A percentile compares a stretch with the other conserved stretches of the same genome.
These are phyloP conservation scores for Termitomyces sp. DNA, from an alignment of 768 basidiomycete species.

Conservation along the genomic window DNA sequence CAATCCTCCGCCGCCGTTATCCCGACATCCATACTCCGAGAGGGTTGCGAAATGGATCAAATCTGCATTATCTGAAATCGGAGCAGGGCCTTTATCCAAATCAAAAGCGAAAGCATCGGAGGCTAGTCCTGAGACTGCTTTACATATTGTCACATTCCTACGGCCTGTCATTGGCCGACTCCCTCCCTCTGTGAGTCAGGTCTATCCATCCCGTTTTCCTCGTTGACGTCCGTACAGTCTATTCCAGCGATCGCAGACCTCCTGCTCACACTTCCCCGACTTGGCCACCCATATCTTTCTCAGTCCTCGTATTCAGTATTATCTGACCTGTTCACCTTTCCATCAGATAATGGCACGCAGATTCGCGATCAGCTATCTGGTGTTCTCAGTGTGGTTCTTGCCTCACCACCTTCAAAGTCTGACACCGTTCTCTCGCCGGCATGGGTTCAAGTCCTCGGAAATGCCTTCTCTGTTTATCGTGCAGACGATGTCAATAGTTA, in stretches of 20 bases:
- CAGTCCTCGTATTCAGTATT: slow-evolving; percentile 84
- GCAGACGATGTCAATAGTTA: slow-evolving; percentile 44
- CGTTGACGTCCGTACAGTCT: slow-evolving; percentile 39
- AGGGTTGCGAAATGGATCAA: slow-evolving; percentile 78
- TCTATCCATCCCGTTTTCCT: slow-evolving; percentile 4
- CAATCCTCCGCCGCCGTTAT: slow-evolving; percentile 70
- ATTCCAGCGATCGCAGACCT: slow-evolving; percentile 63
- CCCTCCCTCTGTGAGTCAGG: slow-evolving; percentile 60
- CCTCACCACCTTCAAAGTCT: slow-evolving; percentile 64
- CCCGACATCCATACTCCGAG: slow-evolving; percentile 81
- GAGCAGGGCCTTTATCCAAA: slow-evolving; percentile 54
- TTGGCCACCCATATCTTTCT: slow-evolving; percentile 86
- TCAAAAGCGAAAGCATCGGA: slow-evolving; percentile 52
- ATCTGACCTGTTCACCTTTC: slow-evolving; percentile 66
- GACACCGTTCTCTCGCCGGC: slow-evolving; percentile 65
- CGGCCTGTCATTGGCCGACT: slow-evolving; percentile 55
- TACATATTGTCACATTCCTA: slow-evolving; percentile 72
- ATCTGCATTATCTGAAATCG: slow-evolving; percentile 59
- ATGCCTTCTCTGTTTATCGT: slow-evolving; percentile 63
- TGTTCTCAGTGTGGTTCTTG: slow-evolving; percentile 63
- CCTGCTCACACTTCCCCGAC: slow-evolving; percentile 77
- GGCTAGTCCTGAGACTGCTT: slow-evolving; percentile 65
- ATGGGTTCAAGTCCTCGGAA: slow-evolving; percentile 77
- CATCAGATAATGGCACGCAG: slow-evolving; percentile 43
- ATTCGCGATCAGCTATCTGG: slow-evolving; percentile 50